Base-by-base conservation (phyloP, 805 yeast genomes). In the Saccharomycopsis javanensis region DNA sequence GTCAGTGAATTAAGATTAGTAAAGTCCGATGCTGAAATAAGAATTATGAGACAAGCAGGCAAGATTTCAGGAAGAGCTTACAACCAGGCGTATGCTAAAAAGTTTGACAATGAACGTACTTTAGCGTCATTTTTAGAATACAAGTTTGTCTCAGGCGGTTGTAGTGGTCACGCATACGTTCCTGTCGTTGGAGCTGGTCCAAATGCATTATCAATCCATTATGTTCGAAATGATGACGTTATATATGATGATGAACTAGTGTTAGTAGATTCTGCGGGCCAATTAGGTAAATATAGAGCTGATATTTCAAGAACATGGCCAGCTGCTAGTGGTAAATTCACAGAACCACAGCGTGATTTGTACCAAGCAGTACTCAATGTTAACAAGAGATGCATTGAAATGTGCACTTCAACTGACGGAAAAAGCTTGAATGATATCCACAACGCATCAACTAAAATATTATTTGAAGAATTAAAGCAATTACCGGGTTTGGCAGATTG, bases 291-390 rank as follows among this genome's bases (percentile, higher is more conserved):
- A 1, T 94, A 94, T 69, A 84, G 96, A 66, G 84, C 97, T 0
- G 99, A 94, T 70, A 94, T 94, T 51, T 91, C 98, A 1, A 78
- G 99, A 62, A 86, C 97, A 0, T 94, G 98, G 97, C 99, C 99
- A 4, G 85, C 83, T 52, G 78, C 79, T 38, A 88, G 95, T 1
- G 48, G 48, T 11, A 73, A 71, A 53, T 94, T 94, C 68, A 71
- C 86, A 1, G 79, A 74, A 8, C 82, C 96, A 2, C 99, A 94
- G 69, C 78, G 77, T 54, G 98, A 92, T 60, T 71, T 94, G 20
- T 94, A 94, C 67, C 86, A 88, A 64, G 96, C 92, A 1, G 96
- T 94, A 4, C 72, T 94, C 51, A 82, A 82, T 62, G 95, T 89
- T 16, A 88, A 94, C 64, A 85, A 84, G 67, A 72, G 78, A 55